Conservation (phyloP, 257 asterid genomes). For the Rauvolfia tetraphylla region DNA sequence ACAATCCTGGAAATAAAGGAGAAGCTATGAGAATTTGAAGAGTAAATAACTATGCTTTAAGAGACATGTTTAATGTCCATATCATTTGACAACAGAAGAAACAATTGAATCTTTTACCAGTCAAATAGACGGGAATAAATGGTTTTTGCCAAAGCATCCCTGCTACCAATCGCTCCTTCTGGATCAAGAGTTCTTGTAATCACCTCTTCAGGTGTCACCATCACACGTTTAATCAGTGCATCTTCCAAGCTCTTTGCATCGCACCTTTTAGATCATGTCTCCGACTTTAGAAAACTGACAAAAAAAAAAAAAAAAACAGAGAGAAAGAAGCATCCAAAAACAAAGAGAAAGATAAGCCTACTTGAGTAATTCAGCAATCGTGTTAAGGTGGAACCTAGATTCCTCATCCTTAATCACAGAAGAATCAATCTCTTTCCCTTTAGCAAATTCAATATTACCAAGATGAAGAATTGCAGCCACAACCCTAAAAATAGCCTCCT, state of each 20-base stretch:
- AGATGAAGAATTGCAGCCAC: constrained; percentile 97
- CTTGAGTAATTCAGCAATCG: constrained; percentile 85
- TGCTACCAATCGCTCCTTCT: constrained; percentile 88
- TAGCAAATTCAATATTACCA: constrained; percentile 90
- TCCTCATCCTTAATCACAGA: constrained; percentile 91
- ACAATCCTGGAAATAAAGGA: constrained; percentile 66
- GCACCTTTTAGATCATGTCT: constrained; percentile 57
- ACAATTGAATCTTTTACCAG: constrained; percentile 45
- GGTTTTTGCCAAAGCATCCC: constrained; percentile 96
- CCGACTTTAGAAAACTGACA: constrained; percentile 14
- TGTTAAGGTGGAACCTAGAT: constrained; percentile 84
- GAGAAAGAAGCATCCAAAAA: constrained; percentile 7
- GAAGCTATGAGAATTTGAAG: constrained; percentile 16
- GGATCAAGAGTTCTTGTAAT: constrained; percentile 95
- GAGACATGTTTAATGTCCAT: background rate
- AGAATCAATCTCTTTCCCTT: constrained; percentile 93
- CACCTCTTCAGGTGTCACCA: constrained; percentile 97
- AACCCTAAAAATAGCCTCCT: constrained; percentile 94
- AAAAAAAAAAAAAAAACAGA: constrained; percentile 11
- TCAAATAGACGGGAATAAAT: constrained; percentile 82
- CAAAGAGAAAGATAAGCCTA: constrained; percentile 32
- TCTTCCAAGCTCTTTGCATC: constrained; percentile 93
- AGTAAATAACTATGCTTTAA: background rate
- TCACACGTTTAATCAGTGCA: constrained; percentile 91
- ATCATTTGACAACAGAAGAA: constrained; percentile 10